Evolutionary conservation across 345 rosid species (phyloP).

Genomic region (Salix brachista): DNA sequence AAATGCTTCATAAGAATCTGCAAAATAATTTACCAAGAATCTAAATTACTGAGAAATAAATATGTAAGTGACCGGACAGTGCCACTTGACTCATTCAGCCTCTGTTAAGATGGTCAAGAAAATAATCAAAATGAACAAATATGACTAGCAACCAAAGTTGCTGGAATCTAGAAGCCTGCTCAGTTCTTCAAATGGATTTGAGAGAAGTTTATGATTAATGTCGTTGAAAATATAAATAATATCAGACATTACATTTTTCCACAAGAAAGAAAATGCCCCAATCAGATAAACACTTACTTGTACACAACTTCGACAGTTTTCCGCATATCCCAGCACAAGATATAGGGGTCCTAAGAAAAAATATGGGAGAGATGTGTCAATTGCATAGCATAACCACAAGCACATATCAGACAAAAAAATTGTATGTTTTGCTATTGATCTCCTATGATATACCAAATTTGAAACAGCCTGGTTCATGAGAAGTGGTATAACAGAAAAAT

Average conservation of each 20-base stretch:
- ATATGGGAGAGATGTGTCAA: conserved; percentile 7
- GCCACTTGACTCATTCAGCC: background rate
- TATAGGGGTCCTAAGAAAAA: conserved; percentile 73
- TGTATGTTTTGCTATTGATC: background rate
- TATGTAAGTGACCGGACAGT: background rate
- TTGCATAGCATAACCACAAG: background rate
- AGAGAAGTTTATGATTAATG: background rate
- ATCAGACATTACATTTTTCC: background rate
- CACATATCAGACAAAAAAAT: background rate
- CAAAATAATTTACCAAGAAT: background rate
- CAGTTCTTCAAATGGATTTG: background rate
- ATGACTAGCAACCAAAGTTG: background rate
- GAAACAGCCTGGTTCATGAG: background rate
- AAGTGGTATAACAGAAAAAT: too few species aligned
- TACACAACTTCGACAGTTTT: conserved; percentile 82
- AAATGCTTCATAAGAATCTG: background rate
- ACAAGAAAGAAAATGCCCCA: background rate
- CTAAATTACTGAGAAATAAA: background rate
- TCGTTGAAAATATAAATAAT: background rate
- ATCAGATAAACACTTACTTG: conserved; percentile 50
- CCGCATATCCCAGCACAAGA: conserved; percentile 91
- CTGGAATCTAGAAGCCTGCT: background rate
- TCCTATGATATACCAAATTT: background rate
- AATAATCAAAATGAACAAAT: background rate
- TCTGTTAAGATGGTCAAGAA: background rate